A percentile compares a stretch with the other conserved stretches of the same genome.
phyloP scores from a whole-genome alignment of 208 protist genomes.

The Crithidia expoeki region DNA sequence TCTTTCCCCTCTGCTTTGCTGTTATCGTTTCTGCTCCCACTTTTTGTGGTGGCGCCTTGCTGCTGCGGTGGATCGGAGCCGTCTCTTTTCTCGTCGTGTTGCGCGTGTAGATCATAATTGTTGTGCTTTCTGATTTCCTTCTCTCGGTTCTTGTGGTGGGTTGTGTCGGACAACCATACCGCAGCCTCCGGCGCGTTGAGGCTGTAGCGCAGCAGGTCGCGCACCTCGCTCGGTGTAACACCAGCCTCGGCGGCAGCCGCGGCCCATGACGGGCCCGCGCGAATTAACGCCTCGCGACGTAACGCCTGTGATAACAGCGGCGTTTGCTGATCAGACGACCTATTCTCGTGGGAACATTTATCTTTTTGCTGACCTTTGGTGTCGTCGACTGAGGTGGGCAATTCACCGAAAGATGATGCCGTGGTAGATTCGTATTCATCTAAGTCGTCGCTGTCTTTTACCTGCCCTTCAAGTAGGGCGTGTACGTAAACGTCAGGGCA shows the following conservation, averaged over 20 bases:
- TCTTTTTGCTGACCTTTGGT: too few species aligned
- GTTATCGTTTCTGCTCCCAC: too few species aligned
- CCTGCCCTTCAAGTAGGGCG: conserved; percentile 14
- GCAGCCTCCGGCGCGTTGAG: conserved; percentile 15
- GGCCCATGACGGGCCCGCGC: conserved; percentile 19
- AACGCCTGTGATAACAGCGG: too few species aligned
- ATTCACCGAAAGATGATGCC: too few species aligned
- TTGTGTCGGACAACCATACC: not conserved
- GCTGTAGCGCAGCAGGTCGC: conserved; percentile 32
- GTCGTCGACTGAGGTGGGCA: too few species aligned
- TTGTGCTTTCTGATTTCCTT: not conserved
- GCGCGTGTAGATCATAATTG: not conserved
- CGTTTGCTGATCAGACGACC: too few species aligned
- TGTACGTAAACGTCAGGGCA: conserved; percentile 20
- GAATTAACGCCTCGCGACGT: conserved; percentile 5
- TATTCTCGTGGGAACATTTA: too few species aligned
- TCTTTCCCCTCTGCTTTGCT: too few species aligned
- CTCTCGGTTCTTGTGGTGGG: not conserved
- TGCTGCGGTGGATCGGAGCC: too few species aligned
- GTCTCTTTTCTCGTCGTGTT: not conserved
- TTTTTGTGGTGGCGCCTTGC: too few species aligned
- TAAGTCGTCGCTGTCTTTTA: not conserved
- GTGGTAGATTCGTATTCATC: too few species aligned
- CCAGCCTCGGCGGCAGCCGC: conserved; percentile 22
- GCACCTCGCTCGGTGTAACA: conserved; percentile 16